These are phyloP conservation scores for Aspergillus floridensis DNA, from an alignment of 2,329 filamentous ascomycete species.

Conservation along the genomic window DNA sequence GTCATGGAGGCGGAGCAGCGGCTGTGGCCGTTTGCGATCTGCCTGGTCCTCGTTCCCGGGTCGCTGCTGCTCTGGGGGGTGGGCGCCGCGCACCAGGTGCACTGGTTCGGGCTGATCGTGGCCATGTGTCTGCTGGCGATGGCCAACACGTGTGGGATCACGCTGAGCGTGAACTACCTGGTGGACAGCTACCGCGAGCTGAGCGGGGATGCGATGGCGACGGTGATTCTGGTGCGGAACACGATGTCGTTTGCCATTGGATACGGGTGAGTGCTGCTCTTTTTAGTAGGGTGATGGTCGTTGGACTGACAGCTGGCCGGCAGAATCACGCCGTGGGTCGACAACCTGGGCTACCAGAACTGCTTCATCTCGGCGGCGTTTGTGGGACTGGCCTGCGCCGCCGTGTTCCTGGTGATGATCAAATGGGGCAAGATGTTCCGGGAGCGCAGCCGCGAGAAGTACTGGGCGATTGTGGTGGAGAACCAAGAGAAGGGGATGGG, in stretches of 20 bases:
- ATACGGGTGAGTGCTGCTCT: constrained; percentile 33
- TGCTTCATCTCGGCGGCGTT: constrained; percentile 45
- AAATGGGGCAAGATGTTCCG: constrained; percentile 39
- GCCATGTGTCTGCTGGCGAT: constrained; percentile 45
- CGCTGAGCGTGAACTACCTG: constrained; percentile 41
- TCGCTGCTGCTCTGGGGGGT: constrained; percentile 42
- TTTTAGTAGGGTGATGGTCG: neutral
- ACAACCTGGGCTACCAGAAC: constrained; percentile 45
- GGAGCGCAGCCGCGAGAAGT: constrained; percentile 33
- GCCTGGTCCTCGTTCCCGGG: constrained; percentile 35
- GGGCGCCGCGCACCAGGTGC: constrained; percentile 42
- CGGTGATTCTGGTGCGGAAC: constrained; percentile 48
- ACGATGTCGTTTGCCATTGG: constrained; percentile 50
- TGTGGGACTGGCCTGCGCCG: constrained; percentile 37
- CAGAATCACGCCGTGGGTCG: constrained; percentile 49
- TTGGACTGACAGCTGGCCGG: neutral
- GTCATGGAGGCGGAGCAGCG: constrained; percentile 44
- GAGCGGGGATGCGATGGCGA: constrained; percentile 41
- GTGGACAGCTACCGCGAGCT: constrained; percentile 43
- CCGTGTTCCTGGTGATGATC: constrained; percentile 41
- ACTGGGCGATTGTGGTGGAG: constrained; percentile 38
- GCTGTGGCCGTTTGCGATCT: constrained; percentile 39
- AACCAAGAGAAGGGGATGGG: constrained; percentile 35
- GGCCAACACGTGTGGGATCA: constrained; percentile 37
- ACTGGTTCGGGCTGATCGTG: constrained; percentile 44